These are phyloP conservation scores for Musa acuminata DNA, from an alignment of 176 grass and related monocot species.

Conservation along the genomic window DNA sequence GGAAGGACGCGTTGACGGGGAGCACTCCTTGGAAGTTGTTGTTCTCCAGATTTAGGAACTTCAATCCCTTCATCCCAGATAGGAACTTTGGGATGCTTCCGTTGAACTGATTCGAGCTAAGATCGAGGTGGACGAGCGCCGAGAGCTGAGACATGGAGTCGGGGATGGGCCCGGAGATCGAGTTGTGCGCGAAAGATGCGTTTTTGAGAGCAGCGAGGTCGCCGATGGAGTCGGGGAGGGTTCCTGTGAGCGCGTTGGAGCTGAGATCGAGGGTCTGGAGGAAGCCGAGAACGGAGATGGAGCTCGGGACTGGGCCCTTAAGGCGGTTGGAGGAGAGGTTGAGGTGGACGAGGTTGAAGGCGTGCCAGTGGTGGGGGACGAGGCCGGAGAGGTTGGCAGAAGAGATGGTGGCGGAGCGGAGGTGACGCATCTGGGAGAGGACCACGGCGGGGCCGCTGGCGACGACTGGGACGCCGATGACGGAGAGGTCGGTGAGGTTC, in stretches of 20 bases:
- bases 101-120: conserved; percentile 77
- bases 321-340: conserved; percentile 87
- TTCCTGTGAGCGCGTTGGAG: conserved; percentile 60
- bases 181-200: conserved; percentile 59
- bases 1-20: conserved; percentile 60
- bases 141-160: conserved; percentile 55
- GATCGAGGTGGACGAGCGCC: conserved; percentile 61
- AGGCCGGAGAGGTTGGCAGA: conserved; percentile 63
- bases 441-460: conserved; percentile 40
- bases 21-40: conserved; percentile 83
- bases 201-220: conserved; percentile 60
- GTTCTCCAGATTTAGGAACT: conserved; percentile 68
- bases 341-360: conserved; percentile 60
- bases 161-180: conserved; percentile 58
- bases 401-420: conserved; percentile 48
- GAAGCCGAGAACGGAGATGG: conserved; percentile 50
- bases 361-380: conserved; percentile 88
- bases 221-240: conserved; percentile 54
- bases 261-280: conserved; percentile 67
- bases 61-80: conserved; percentile 37
- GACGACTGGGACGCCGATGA: conserved; percentile 41
- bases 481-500: conserved; percentile 67
- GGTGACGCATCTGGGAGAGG: conserved; percentile 64
- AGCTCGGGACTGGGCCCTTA: conserved; percentile 44
- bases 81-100: conserved; percentile 75